Percentiles rank a stretch among this genome's conserved stretches.
Evolutionary conservation across 1,139 yeast genomes (phyloP).

Genomic region (Blastobotrys serpentis): DNA sequence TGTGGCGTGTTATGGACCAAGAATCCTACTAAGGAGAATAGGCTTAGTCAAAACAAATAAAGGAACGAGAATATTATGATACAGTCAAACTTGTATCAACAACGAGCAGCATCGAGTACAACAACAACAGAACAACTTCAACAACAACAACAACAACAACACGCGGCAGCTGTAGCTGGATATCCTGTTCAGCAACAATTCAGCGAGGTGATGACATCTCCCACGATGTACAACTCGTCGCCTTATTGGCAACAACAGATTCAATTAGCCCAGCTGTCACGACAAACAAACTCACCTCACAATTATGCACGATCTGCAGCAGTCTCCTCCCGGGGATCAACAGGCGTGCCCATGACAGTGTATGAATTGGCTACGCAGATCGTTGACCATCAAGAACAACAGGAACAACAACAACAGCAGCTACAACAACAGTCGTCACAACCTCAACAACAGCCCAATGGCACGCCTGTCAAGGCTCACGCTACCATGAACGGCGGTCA

Average conservation of each 20-base stretch:
- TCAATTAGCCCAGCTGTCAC: constrained; percentile 74
- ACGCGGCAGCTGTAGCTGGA: constrained; percentile 3
- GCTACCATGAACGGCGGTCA: constrained; percentile 31
- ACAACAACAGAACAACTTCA: constrained; percentile 1
- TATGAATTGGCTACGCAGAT: constrained; percentile 40
- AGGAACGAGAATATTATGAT: constrained; percentile 2
- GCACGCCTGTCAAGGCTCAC: constrained; percentile 37
- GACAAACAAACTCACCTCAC: constrained; percentile 74
- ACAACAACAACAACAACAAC: constrained; percentile 2
- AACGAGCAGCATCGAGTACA: constrained; percentile 2
- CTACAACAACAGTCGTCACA: constrained; percentile 28
- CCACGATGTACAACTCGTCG: constrained; percentile 37
- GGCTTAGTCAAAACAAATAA: not conserved
- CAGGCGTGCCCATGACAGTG: constrained; percentile 31
- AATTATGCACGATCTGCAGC: constrained; percentile 93
- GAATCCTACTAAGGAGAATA: not conserved
- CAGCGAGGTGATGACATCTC: constrained; percentile 1
- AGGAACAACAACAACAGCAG: constrained; percentile 19
- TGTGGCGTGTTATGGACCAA: not conserved
- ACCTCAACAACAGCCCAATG: constrained; percentile 34
- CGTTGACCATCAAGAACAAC: constrained; percentile 34
- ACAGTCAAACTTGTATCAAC: constrained; percentile 11
- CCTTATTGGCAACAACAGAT: constrained; percentile 85
- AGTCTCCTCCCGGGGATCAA: constrained; percentile 51
- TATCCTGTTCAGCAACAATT: constrained; percentile 1